A percentile compares a stretch with the other conserved stretches of the same genome.
phyloP scores from a whole-genome alignment of 495 filamentous ascomycete species.

The Neurospora pannonica region DNA sequence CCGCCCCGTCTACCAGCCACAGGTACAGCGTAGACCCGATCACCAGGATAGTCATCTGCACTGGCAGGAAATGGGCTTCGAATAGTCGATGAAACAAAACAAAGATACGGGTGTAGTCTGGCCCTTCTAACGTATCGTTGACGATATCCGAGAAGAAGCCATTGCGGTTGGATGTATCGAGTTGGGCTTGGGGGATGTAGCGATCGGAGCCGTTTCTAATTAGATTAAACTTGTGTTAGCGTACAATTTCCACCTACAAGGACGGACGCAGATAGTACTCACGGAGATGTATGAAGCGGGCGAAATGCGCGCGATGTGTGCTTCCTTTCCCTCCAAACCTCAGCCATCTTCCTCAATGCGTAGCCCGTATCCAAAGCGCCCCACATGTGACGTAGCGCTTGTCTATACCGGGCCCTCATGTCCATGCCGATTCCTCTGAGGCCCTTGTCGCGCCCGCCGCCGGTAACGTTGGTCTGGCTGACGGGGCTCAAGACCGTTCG shows the following conservation, averaged over 20 bases:
- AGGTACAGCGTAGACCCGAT: constrained; percentile 49
- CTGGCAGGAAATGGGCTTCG: constrained; percentile 61
- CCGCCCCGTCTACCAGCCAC: constrained; percentile 33
- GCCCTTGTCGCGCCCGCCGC: constrained; percentile 38
- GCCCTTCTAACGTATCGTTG: constrained; percentile 32
- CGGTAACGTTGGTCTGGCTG: constrained; percentile 58
- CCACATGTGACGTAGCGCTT: constrained; percentile 65
- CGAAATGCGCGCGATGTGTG: constrained; percentile 39
- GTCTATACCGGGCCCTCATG: constrained; percentile 51
- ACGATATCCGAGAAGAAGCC: constrained; percentile 41
- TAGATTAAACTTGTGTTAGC: constrained; percentile 1
- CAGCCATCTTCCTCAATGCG: constrained; percentile 39
- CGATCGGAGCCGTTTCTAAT: constrained; percentile 32
- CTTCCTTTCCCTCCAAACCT: constrained; percentile 41
- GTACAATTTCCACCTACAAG: neutral
- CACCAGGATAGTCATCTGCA: constrained; percentile 51
- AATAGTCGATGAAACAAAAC: constrained; percentile 51
- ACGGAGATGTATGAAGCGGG: constrained; percentile 40
- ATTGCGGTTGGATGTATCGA: constrained; percentile 31
- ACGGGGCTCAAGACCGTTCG: constrained; percentile 50
- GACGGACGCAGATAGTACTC: constrained; percentile 7
- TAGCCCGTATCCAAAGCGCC: constrained; percentile 58
- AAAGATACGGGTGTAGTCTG: constrained; percentile 36
- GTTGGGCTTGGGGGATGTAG: constrained; percentile 36
- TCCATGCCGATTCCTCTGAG: constrained; percentile 42